A percentile compares a stretch with the other conserved stretches of the same genome.
These are phyloP conservation scores for Podaxis sp. DNA, from an alignment of 768 basidiomycete species.

Conservation along the genomic window DNA sequence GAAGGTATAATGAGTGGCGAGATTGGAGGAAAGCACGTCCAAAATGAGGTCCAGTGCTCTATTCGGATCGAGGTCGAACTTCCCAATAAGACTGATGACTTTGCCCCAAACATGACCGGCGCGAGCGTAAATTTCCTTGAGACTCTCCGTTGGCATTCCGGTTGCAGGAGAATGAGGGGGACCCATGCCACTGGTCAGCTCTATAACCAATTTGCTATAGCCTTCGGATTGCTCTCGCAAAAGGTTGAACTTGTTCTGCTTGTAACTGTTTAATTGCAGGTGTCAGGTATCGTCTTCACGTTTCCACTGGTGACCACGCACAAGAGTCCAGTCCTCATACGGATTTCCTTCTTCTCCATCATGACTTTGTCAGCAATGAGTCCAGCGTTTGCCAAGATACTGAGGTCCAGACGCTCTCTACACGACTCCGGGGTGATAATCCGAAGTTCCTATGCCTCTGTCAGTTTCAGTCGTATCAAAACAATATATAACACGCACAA, in stretches of 20 bases:
- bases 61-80: slow-evolving; percentile 96
- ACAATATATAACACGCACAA: slow-evolving; percentile 43
- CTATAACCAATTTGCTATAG: slow-evolving; percentile 88
- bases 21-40: slow-evolving; percentile 83
- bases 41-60: slow-evolving; percentile 91
- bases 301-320: slow-evolving; percentile 38
- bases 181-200: slow-evolving; percentile 77
- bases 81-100: slow-evolving; percentile 86
- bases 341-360: slow-evolving; percentile 78
- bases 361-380: slow-evolving; percentile 66
- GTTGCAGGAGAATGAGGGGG: slow-evolving; percentile 70
- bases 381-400: slow-evolving; percentile 60
- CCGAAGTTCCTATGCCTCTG: slow-evolving; percentile 45
- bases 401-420: slow-evolving; percentile 73
- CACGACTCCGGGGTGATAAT: slow-evolving; percentile 62
- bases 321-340: slow-evolving; percentile 81
- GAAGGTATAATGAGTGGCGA: slow-evolving; percentile 83
- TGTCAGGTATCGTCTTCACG: neutral
- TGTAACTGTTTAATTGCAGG: slow-evolving; percentile 60
- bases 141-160: slow-evolving; percentile 63
- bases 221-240: slow-evolving; percentile 97
- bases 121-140: slow-evolving; percentile 57
- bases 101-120: slow-evolving; percentile 77
- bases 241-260: slow-evolving; percentile 98
- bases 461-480: slow-evolving; percentile 12